A percentile compares a stretch with the other conserved stretches of the same genome.
These are phyloP conservation scores for Pseudocercospora cruenta DNA, from an alignment of 2,329 filamentous ascomycete genomes.

Conservation along the genomic window DNA sequence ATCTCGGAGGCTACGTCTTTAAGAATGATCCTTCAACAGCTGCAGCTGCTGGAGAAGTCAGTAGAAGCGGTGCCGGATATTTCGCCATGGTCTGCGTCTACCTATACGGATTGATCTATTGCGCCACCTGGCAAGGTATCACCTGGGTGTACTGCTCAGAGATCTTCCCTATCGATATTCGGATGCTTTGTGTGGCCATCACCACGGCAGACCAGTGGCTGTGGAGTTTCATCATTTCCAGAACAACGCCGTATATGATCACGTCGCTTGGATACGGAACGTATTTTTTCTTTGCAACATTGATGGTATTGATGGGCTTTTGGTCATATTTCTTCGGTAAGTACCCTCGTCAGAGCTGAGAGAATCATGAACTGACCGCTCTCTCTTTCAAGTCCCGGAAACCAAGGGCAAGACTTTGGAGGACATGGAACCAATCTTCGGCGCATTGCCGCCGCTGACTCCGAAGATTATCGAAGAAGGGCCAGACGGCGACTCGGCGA, in stretches of 20 bases:
- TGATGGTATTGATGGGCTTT: constrained; percentile 57
- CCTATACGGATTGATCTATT: constrained; percentile 59
- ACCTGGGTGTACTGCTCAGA: constrained; percentile 48
- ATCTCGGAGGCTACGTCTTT: constrained; percentile 59
- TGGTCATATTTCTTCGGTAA: constrained; percentile 42
- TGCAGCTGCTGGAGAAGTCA: constrained; percentile 48
- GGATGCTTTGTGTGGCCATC: constrained; percentile 45
- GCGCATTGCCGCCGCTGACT: constrained; percentile 17
- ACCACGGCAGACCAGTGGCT: constrained; percentile 46
- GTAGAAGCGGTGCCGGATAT: constrained; percentile 53
- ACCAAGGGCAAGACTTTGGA: constrained; percentile 60
- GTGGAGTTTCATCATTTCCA: constrained; percentile 45
- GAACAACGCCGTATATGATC: constrained; percentile 42
- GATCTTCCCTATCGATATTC: constrained; percentile 51
- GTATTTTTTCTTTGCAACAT: constrained; percentile 44
- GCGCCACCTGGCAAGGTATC: constrained; percentile 46
- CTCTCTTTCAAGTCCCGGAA: constrained; percentile 57
- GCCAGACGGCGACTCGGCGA: constrained; percentile 1
- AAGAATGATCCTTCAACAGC: constrained; percentile 54
- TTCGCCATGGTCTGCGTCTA: constrained; percentile 60
- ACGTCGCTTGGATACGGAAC: constrained; percentile 43
- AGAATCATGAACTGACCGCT: background rate
- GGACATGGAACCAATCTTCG: constrained; percentile 27
- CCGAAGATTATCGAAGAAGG: constrained; percentile 16
- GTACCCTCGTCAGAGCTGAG: background rate